Evolutionary conservation across 169 alveolate genomes (phyloP).

Genomic region (Blepharisma undulans): DNA sequence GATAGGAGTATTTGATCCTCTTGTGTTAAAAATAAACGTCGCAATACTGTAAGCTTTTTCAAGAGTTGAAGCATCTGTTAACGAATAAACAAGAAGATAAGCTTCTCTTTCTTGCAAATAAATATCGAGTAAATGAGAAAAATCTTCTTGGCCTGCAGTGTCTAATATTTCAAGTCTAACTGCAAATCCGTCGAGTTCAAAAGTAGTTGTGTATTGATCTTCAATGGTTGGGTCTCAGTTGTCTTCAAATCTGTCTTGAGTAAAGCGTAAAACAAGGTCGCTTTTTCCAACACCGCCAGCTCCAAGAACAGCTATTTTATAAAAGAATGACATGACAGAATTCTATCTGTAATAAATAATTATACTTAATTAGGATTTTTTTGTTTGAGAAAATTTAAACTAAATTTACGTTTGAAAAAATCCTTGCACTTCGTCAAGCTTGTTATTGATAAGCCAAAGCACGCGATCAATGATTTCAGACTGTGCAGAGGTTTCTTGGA

Average conservation of each 20-base stretch:
- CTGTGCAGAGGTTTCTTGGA: not conserved
- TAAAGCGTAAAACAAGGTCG: slow-evolving; percentile 41
- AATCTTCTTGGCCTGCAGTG: slow-evolving; percentile 60
- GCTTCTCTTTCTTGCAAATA: slow-evolving; percentile 30
- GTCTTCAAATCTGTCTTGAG: slow-evolving; percentile 39
- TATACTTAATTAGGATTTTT: not conserved
- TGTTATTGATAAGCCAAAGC: not conserved
- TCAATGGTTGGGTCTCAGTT: slow-evolving; percentile 51
- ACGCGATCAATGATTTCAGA: not conserved
- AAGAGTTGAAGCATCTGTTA: not conserved
- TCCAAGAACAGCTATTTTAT: slow-evolving; percentile 33
- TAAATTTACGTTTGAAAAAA: not conserved
- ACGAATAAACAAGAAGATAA: not conserved
- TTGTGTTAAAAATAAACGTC: not conserved
- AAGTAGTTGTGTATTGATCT: slow-evolving; percentile 33
- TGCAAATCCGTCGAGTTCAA: slow-evolving; percentile 32
- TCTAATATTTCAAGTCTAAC: slow-evolving; percentile 51
- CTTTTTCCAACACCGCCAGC: slow-evolving; percentile 51
- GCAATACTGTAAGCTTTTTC: not conserved
- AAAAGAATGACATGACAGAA: not conserved
- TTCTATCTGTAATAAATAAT: not conserved
- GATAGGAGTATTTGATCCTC: slow-evolving; percentile 20
- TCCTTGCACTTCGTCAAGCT: not conserved
- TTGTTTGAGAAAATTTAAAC: not conserved
- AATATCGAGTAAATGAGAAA: not conserved